Evolutionary conservation across 73 alveolate species (phyloP).

Genomic region (Paramecium sexaurelia): DNA sequence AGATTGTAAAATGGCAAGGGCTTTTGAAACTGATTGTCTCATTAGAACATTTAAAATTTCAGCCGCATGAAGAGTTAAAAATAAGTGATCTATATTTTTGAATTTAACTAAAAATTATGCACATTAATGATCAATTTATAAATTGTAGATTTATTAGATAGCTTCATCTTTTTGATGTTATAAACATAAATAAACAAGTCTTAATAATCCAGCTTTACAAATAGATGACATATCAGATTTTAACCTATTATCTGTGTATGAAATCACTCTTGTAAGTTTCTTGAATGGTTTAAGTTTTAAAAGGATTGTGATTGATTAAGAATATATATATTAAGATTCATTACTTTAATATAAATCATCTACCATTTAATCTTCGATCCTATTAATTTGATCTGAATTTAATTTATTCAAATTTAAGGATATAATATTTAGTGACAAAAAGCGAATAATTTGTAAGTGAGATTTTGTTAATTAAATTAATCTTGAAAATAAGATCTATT

Average conservation of each 20-base stretch:
- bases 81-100: not conserved
- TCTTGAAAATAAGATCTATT: slow-evolving; percentile 18
- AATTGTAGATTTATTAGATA: not conserved
- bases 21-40: slow-evolving; percentile 29
- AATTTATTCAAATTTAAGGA: not conserved
- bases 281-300: not conserved
- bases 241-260: slow-evolving; percentile 15
- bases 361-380: not conserved
- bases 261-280: slow-evolving; percentile 30
- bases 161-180: not conserved
- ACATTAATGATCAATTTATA: not conserved
- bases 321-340: not conserved
- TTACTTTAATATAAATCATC: slow-evolving; percentile 1
- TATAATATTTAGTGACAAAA: not conserved
- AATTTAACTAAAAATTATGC: not conserved
- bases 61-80: not conserved
- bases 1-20: not conserved
- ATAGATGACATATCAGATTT: not conserved
- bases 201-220: slow-evolving; percentile 33
- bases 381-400: not conserved
- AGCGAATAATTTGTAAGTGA: not conserved
- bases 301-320: not conserved
- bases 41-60: slow-evolving; percentile 3
- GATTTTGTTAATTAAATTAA: not conserved
- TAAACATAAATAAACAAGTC: slow-evolving; percentile 24